A percentile compares a stretch with the other conserved stretches of the same genome.
Evolutionary conservation across 75 land plant species (phyloP).

Genomic region (Sequoia sempervirens): DNA sequence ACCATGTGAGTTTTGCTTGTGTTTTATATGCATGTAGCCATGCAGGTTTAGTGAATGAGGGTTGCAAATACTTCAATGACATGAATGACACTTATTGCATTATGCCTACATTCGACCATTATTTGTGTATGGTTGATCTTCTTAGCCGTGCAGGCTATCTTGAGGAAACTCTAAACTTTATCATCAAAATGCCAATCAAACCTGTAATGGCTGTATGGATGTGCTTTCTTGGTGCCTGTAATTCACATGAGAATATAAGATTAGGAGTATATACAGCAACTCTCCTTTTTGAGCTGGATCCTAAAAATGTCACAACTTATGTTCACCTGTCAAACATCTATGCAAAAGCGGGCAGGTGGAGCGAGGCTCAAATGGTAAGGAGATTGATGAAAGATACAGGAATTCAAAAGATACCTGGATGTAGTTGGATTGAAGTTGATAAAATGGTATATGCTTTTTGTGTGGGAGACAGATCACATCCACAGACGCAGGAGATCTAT

Average conservation of each 20-base stretch:
- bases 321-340: slow-evolving; percentile 19
- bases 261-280: neutral
- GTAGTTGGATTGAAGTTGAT: slow-evolving; percentile 22
- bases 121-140: slow-evolving; percentile 34
- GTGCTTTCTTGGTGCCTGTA: slow-evolving; percentile 7
- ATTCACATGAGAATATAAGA: neutral
- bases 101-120: slow-evolving; percentile 7
- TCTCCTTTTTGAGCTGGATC: slow-evolving; percentile 5
- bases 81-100: slow-evolving; percentile 1
- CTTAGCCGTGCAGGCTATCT: slow-evolving; percentile 22
- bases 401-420: slow-evolving; percentile 8
- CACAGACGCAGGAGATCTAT: slow-evolving; percentile 7
- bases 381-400: slow-evolving; percentile 19
- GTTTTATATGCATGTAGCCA: slow-evolving; percentile 16
- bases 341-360: slow-evolving; percentile 24
- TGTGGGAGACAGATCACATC: slow-evolving; percentile 1
- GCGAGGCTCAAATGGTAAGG: slow-evolving; percentile 9
- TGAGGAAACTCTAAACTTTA: slow-evolving; percentile 21
- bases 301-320: neutral
- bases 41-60: slow-evolving; percentile 7
- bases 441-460: slow-evolving; percentile 4
- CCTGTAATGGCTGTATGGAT: neutral
- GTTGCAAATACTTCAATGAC: slow-evolving; percentile 1
- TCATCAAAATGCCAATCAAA: slow-evolving; percentile 21
- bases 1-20: slow-evolving; percentile 12